Evolutionary conservation across 495 filamentous ascomycete species (phyloP).

Genomic region (Penicillium longicatenatum): DNA sequence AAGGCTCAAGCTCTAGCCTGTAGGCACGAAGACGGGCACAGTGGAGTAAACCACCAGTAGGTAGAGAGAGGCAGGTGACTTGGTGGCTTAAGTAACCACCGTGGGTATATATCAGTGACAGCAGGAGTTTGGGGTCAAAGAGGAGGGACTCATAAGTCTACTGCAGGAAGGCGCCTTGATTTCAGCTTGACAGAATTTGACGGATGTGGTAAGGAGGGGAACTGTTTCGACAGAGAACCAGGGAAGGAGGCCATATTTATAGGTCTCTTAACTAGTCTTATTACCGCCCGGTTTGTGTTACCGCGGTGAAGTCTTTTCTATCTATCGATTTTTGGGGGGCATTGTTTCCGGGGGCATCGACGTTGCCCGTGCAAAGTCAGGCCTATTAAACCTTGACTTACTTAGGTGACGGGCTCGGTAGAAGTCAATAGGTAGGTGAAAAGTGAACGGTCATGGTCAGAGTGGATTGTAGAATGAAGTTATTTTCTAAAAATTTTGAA

Average conservation of each 20-base stretch:
- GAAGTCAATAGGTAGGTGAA: not conserved
- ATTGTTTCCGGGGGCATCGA: not conserved
- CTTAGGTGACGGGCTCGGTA: not conserved
- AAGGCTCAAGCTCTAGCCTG: conserved; percentile 2
- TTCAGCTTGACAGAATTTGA: not conserved
- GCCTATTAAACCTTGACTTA: not conserved
- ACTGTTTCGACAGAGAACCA: not conserved
- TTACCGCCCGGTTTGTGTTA: not conserved
- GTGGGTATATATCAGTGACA: not conserved
- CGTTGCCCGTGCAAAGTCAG: not conserved
- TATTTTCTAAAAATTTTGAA: not conserved
- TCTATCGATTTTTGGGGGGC: not conserved
- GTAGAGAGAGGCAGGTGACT: not conserved
- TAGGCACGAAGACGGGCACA: not conserved
- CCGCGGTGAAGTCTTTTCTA: not conserved
- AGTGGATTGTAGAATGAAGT: not conserved
- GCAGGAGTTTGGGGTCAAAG: not conserved
- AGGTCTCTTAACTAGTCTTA: not conserved
- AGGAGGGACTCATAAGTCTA: not conserved
- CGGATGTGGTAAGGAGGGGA: not conserved
- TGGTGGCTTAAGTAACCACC: not conserved
- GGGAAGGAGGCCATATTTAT: conserved; percentile 1
- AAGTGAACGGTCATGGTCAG: not conserved
- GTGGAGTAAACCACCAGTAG: not conserved
- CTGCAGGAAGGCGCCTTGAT: not conserved